Evolutionary conservation across 768 basidiomycete genomes (phyloP).

Genomic region (Russula compacta): DNA sequence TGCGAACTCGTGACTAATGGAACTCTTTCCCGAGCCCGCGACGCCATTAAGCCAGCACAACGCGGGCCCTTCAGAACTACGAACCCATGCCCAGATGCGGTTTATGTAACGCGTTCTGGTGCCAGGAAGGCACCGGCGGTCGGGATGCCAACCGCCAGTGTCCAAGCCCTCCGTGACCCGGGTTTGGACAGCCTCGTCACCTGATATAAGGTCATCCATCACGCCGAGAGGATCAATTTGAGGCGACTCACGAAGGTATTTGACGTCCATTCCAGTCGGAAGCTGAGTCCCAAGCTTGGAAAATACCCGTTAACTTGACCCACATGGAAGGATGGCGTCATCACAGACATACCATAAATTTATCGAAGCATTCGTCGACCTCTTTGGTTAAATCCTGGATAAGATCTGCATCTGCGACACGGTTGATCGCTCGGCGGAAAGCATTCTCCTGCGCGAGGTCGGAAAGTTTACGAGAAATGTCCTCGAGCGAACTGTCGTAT

Average conservation of each 20-base stretch:
- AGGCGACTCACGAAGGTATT: constrained; percentile 7
- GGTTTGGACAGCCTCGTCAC: constrained; percentile 5
- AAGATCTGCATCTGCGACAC: constrained; percentile 5
- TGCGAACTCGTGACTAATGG: constrained; percentile 18
- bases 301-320: neutral
- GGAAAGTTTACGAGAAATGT: constrained; percentile 3
- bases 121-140: constrained; percentile 10
- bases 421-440: constrained; percentile 10
- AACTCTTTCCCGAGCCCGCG: constrained; percentile 21
- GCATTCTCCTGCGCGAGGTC: constrained; percentile 14
- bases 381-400: constrained; percentile 8
- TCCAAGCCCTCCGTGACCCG: constrained; percentile 7
- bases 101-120: constrained; percentile 15
- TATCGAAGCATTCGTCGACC: neutral
- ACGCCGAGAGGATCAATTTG: neutral
- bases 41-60: constrained; percentile 18
- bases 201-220: neutral
- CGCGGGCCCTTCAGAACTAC: constrained; percentile 1
- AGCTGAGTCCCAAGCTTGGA: constrained; percentile 10
- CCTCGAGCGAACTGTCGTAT: constrained; percentile 3
- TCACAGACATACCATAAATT: neutral
- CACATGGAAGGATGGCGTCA: neutral
- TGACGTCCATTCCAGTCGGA: constrained; percentile 6
- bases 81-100: constrained; percentile 12
- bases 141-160: constrained; percentile 9